These are phyloP conservation scores for Sphenostylis stenocarpa DNA, from an alignment of 306 rosid genomes.

Conservation along the genomic window DNA sequence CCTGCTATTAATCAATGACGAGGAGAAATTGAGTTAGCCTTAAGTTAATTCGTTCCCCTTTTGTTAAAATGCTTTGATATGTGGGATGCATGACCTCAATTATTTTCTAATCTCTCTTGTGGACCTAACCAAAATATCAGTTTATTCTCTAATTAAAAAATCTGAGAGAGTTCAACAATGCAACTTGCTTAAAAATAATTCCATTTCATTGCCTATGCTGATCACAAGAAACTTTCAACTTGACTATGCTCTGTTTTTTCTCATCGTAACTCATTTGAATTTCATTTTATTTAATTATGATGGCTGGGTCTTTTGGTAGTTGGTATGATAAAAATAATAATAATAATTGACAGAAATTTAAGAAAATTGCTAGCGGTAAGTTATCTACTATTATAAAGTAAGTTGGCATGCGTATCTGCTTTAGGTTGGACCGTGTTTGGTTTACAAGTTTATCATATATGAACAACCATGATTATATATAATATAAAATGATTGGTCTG, in stretches of 20 bases:
- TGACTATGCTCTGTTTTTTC: background rate
- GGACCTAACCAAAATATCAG: conserved; percentile 13
- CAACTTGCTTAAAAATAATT: conserved; percentile 32
- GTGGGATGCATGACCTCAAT: background rate
- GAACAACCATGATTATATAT: background rate
- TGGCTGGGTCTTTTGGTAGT: conserved; percentile 13
- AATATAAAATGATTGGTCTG: background rate
- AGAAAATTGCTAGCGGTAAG: conserved; percentile 1
- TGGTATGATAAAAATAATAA: conserved; percentile 2
- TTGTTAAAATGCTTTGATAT: conserved; percentile 1
- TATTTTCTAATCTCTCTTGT: conserved; percentile 6
- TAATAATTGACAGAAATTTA: background rate
- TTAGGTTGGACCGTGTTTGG: conserved; percentile 17
- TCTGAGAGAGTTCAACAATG: background rate
- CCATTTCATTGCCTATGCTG: background rate
- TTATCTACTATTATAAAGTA: background rate
- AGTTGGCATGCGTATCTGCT: background rate
- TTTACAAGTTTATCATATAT: background rate
- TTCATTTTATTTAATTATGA: background rate
- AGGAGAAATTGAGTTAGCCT: background rate
- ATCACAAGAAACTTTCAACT: background rate
- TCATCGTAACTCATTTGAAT: background rate
- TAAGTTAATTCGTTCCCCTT: conserved; percentile 1
- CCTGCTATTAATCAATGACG: conserved; percentile 3
- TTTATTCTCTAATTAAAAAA: background rate